Conservation (phyloP, 2,329 filamentous ascomycete species). For the Sporothrix curviconia region DNA sequence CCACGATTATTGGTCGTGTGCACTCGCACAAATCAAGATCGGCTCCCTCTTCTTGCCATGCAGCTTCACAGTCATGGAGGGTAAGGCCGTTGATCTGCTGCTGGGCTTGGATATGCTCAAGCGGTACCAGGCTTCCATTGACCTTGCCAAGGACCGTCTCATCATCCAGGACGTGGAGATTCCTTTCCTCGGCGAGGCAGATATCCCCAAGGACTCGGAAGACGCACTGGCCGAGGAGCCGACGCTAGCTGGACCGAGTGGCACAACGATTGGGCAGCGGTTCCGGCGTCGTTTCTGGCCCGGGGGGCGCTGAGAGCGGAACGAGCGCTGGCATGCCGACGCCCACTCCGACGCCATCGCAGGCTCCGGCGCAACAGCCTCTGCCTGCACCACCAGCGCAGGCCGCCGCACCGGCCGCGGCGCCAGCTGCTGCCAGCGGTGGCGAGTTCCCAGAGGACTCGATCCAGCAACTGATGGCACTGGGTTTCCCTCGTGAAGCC, state of each 20-base stretch:
- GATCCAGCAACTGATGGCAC: slow-evolving; percentile 66
- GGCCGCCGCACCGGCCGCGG: slow-evolving; percentile 14
- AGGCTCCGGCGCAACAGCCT: neutral
- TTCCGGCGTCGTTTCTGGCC: slow-evolving; percentile 68
- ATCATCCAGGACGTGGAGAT: slow-evolving; percentile 86
- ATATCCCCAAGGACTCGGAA: slow-evolving; percentile 81
- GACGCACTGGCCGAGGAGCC: slow-evolving; percentile 71
- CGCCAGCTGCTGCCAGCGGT: slow-evolving; percentile 24
- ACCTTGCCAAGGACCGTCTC: slow-evolving; percentile 75
- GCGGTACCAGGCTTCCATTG: slow-evolving; percentile 87
- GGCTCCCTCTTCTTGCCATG: slow-evolving; percentile 81
- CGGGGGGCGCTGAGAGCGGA: slow-evolving; percentile 21
- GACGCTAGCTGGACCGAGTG: slow-evolving; percentile 74
- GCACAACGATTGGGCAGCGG: slow-evolving; percentile 78
- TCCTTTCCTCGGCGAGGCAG: slow-evolving; percentile 82
- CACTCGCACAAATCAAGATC: slow-evolving; percentile 95
- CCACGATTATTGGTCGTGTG: slow-evolving; percentile 87
- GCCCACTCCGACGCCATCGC: neutral
- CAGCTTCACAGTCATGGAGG: slow-evolving; percentile 99
- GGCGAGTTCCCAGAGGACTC: slow-evolving; percentile 51
- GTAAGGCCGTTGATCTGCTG: slow-evolving; percentile 88
- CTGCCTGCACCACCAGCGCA: slow-evolving; percentile 14
- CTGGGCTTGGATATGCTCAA: slow-evolving; percentile 96
- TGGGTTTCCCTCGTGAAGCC: slow-evolving; percentile 71
- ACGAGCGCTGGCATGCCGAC: neutral